Percentiles rank a stretch among this genome's conserved stretches.
These are phyloP conservation scores for Suhomyces guaymorum DNA, from an alignment of 1,139 yeast species.

Conservation along the genomic window DNA sequence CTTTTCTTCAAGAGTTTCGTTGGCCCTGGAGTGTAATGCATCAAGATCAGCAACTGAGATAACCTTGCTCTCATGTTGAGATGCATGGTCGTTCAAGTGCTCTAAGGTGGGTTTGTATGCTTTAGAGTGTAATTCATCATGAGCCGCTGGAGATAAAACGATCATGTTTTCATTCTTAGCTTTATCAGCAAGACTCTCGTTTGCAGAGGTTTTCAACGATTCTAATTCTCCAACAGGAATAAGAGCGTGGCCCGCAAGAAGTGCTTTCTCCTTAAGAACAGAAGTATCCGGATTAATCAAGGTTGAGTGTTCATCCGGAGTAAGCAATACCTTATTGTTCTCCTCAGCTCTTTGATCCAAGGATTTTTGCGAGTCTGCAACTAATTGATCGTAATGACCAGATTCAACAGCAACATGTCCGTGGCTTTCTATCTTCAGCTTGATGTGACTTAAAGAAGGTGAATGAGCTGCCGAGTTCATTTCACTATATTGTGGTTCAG, in stretches of 20 bases:
- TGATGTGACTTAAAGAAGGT: conserved; percentile 27
- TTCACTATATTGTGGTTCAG: conserved; percentile 16
- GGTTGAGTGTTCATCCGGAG: conserved; percentile 18
- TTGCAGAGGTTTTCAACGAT: conserved; percentile 15
- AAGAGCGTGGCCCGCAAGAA: conserved; percentile 18
- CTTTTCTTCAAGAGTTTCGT: conserved; percentile 25
- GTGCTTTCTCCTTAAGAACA: conserved; percentile 19
- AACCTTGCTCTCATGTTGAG: conserved; percentile 15
- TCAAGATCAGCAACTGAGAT: conserved; percentile 18
- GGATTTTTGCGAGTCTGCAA: conserved; percentile 13
- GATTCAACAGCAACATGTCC: conserved; percentile 17
- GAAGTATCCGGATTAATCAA: conserved; percentile 15
- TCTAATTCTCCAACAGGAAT: conserved; percentile 18
- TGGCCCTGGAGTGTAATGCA: conserved; percentile 12
- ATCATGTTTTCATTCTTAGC: conserved; percentile 17
- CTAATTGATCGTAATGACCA: conserved; percentile 5
- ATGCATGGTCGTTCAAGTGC: conserved; percentile 6
- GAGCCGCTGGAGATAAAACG: conserved; percentile 12
- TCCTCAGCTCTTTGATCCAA: conserved; percentile 23
- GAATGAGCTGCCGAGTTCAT: conserved; percentile 12
- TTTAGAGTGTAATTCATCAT: conserved; percentile 7
- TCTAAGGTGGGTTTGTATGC: conserved; percentile 12
- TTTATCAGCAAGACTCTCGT: conserved; percentile 17
- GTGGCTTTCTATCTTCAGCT: conserved; percentile 19
- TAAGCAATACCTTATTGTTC: conserved; percentile 21